Base-by-base conservation (phyloP, 2,329 filamentous ascomycete species). In the Nemania sp. region DNA sequence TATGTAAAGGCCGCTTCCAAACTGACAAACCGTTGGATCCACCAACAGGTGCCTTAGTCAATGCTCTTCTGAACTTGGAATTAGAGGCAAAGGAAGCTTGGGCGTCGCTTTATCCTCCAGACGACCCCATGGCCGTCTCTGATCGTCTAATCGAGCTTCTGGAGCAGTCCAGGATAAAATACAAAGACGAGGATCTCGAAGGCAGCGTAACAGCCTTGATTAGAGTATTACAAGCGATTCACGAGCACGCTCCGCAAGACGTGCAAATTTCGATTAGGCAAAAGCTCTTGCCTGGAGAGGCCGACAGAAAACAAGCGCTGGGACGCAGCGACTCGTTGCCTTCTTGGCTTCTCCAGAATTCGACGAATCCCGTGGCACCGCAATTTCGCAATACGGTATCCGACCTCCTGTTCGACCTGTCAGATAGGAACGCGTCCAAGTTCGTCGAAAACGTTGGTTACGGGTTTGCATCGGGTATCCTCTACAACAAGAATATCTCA, bases 361-460 rank as follows among this genome's bases (percentile, higher is more conserved):
- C 90, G 2, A 91, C 88, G 5, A 91, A 90, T 13, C 84, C 92
- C 0, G 76, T 86, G 45, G 84, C 90, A 0, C 86, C 91, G 0
- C 87, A 88, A 40, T 79, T 97, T 2, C 86, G 92, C 17, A 87
- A 90, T 48, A 85, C 86, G 17, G 89, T 96, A 54, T 90, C 90
- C 0, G 83, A 88, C 32, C 81, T 99, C 21, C 84, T 97, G 63
- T 99, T 96, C 73, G 90, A 96, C 65, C 81, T 98, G 29, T 97
- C 92, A 0, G 89, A 89, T 65, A 90, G 88, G 68, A 88, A 97
- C 68, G 85, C 93, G 0, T 84, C 83, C 15, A 89, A 82, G 32
- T 95, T 97, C 70, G 90, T 98, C 0, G 83, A 90, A 53, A 97
- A 97, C 67, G 91, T 99, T 12, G 95, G 95, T 0, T 99, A 97